A percentile compares a stretch with the other conserved stretches of the same genome.
Conservation (phyloP, 139 green algal genomes). For the Picocystis salinarum region DNA sequence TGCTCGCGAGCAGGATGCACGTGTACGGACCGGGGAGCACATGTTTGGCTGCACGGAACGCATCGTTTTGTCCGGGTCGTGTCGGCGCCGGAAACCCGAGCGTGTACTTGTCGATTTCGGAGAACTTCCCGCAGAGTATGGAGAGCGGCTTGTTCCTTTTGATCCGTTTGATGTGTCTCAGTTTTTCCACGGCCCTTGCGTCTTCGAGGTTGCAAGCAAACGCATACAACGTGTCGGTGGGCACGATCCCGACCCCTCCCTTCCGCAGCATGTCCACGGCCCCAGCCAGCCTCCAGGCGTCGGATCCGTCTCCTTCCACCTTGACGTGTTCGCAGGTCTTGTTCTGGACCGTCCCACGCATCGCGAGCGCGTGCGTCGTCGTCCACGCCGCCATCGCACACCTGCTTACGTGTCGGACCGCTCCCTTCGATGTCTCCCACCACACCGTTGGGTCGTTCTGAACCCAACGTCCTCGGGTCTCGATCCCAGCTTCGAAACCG, state of each 20-base stretch:
- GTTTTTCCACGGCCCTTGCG: conserved; percentile 31
- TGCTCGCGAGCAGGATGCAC: conserved; percentile 62
- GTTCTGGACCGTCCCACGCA: too few relatives aligned
- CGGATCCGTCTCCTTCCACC: conserved; percentile 35
- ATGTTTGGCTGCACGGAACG: conserved; percentile 41
- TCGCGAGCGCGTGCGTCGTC: too few relatives aligned
- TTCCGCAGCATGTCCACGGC: conserved; percentile 28
- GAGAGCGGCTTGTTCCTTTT: conserved; percentile 45
- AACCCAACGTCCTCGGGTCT: too few relatives aligned
- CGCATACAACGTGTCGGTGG: conserved; percentile 64
- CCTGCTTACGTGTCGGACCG: too few relatives aligned
- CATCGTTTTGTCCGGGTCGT: conserved; percentile 31
- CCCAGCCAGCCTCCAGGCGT: conserved; percentile 47
- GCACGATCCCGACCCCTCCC: conserved; percentile 60
- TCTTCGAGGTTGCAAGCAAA: conserved; percentile 58
- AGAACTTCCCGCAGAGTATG: conserved; percentile 41
- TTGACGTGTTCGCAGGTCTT: too few relatives aligned
- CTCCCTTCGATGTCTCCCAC: too few relatives aligned
- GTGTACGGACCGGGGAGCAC: conserved; percentile 72
- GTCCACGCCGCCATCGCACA: too few relatives aligned
- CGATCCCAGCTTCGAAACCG: too few relatives aligned
- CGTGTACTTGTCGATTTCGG: conserved; percentile 27
- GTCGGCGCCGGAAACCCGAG: conserved; percentile 38
- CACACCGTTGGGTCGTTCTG: too few relatives aligned
- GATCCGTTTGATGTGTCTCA: conserved; percentile 51